These are phyloP conservation scores for Geotrichum citri-aurantii DNA, from an alignment of 1,139 yeast species.

Conservation along the genomic window DNA sequence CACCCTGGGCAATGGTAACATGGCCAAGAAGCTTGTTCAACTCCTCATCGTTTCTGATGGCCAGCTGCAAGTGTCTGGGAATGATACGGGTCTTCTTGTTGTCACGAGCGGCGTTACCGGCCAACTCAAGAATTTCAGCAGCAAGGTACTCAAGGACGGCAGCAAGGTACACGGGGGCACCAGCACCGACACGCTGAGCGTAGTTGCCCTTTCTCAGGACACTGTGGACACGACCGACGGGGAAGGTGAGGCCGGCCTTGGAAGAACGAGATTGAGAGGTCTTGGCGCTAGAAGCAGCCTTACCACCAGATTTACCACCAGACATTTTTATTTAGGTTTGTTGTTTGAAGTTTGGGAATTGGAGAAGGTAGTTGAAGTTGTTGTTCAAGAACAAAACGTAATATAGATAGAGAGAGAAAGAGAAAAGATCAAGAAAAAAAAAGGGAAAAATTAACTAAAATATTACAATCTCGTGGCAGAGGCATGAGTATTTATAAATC, in stretches of 20 bases:
- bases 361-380: neutral
- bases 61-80: constrained; percentile 97
- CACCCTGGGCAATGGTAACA: constrained; percentile 95
- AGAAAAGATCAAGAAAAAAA: constrained; percentile 23
- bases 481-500: neutral
- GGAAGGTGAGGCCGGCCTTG: constrained; percentile 98
- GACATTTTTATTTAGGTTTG: constrained; percentile 65
- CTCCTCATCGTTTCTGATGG: constrained; percentile 97
- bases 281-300: constrained; percentile 86
- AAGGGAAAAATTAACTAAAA: constrained; percentile 7
- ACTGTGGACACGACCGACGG: constrained; percentile 99
- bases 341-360: neutral
- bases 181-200: constrained; percentile 98
- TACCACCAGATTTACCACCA: constrained; percentile 94
- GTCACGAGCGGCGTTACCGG: constrained; percentile 98
- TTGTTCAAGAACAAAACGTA: neutral
- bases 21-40: constrained; percentile 89
- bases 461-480: neutral
- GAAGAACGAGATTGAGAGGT: constrained; percentile 97
- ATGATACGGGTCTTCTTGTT: constrained; percentile 97
- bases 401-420: constrained; percentile 11
- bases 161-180: constrained; percentile 93
- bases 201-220: constrained; percentile 95
- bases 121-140: constrained; percentile 95
- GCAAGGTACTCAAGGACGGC: constrained; percentile 95